A percentile compares a stretch with the other conserved stretches of the same genome.
Conservation (phyloP, 2,329 filamentous ascomycete genomes). For the Gliomastix tumulicola region DNA sequence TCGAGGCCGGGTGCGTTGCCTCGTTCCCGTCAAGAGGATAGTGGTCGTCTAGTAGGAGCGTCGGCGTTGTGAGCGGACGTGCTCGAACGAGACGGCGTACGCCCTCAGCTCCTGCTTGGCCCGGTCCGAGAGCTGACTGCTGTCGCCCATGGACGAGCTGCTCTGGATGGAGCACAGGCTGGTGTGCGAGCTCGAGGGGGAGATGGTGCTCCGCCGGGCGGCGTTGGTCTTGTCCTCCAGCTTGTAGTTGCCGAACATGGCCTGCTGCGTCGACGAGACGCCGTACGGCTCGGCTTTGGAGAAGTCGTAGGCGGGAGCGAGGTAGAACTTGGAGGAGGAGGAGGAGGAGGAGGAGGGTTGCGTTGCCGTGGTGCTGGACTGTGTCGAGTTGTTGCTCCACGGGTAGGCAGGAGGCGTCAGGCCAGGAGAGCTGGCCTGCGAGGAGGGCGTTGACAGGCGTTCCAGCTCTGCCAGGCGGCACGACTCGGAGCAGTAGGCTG, state of each 20-base stretch:
- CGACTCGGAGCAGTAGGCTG: constrained; percentile 85
- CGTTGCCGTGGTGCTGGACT: constrained; percentile 1
- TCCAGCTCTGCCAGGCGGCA: constrained; percentile 87
- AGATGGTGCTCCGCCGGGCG: neutral
- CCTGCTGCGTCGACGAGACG: constrained; percentile 35
- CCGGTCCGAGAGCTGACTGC: constrained; percentile 61
- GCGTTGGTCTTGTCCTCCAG: constrained; percentile 10
- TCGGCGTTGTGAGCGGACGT: constrained; percentile 56
- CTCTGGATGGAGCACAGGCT: constrained; percentile 77
- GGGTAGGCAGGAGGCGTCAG: constrained; percentile 43
- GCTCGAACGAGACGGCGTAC: constrained; percentile 86
- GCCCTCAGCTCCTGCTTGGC: constrained; percentile 73
- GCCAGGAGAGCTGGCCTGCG: constrained; percentile 50
- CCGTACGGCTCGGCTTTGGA: constrained; percentile 53
- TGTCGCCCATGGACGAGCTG: constrained; percentile 45
- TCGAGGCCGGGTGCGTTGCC: too few relatives aligned
- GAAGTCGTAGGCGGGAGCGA: constrained; percentile 73
- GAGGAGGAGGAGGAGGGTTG: constrained; percentile 1
- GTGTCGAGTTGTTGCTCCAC: too few relatives aligned
- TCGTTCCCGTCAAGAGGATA: too few relatives aligned
- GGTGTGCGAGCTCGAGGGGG: constrained; percentile 71
- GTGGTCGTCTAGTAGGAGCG: constrained; percentile 44
- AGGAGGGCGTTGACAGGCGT: constrained; percentile 52
- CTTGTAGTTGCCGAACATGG: constrained; percentile 13
- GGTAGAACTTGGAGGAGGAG: constrained; percentile 49